Percentiles rank a stretch among this genome's conserved stretches.
Conservation (phyloP, 1,284 basidiomycete genomes). For the Rhodotorula sp. region DNA sequence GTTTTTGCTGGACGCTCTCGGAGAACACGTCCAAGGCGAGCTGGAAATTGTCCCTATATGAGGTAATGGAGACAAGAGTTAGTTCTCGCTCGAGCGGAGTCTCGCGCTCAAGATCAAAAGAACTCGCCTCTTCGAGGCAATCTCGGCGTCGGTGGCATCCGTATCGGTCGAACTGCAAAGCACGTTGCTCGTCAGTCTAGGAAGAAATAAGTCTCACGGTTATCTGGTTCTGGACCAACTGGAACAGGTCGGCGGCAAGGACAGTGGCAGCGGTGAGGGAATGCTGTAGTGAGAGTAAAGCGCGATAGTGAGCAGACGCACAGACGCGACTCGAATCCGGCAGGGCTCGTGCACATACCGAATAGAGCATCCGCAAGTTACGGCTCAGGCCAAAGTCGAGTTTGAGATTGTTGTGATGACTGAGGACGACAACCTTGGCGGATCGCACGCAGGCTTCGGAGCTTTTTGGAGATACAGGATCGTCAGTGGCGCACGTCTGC, state of each 20-base stretch:
- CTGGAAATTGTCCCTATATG: slow-evolving; percentile 7
- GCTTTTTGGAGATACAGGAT: background rate
- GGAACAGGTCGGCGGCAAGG: slow-evolving; percentile 33
- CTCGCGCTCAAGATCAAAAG: background rate
- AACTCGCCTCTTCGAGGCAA: slow-evolving; percentile 20
- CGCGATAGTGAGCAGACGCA: background rate
- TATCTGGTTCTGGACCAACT: slow-evolving; percentile 1
- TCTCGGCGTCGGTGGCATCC: slow-evolving; percentile 7
- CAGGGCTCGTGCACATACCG: background rate
- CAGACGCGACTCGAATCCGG: too few species aligned
- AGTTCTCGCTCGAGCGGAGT: background rate
- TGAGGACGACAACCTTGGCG: slow-evolving; percentile 18
- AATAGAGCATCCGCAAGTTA: slow-evolving; percentile 28
- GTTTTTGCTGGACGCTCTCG: background rate
- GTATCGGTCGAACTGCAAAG: slow-evolving; percentile 16
- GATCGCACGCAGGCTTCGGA: slow-evolving; percentile 27
- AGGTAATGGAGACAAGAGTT: background rate
- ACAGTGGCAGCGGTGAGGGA: slow-evolving; percentile 24
- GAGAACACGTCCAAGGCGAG: slow-evolving; percentile 27
- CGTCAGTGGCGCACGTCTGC: background rate
- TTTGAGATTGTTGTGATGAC: slow-evolving; percentile 26
- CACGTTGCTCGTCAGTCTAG: too few species aligned
- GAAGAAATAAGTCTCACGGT: background rate
- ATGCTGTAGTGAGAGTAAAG: background rate
- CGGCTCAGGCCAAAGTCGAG: slow-evolving; percentile 14